These are phyloP conservation scores for Elsinoe batatas DNA, from an alignment of 2,329 filamentous ascomycete genomes.

Conservation along the genomic window DNA sequence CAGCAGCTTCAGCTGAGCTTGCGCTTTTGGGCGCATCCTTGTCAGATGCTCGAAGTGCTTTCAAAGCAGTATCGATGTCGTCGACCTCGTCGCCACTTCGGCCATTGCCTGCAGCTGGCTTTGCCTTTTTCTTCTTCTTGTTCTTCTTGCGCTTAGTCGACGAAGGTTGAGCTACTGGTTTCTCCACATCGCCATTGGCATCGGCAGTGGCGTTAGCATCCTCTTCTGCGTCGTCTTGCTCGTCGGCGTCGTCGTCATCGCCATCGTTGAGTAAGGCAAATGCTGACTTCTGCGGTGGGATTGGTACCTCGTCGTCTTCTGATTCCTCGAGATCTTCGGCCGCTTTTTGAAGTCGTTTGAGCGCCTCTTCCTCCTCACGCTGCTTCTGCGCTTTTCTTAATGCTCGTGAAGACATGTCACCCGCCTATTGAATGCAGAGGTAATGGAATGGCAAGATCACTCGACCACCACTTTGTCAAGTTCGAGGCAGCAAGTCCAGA, in stretches of 20 bases:
- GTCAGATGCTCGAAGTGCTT: slow-evolving; percentile 40
- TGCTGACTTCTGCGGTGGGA: slow-evolving; percentile 21
- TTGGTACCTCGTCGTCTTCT: slow-evolving; percentile 26
- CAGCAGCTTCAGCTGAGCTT: slow-evolving; percentile 23
- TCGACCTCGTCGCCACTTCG: slow-evolving; percentile 36
- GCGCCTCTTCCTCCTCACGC: slow-evolving; percentile 27
- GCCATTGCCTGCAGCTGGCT: slow-evolving; percentile 36
- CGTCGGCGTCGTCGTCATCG: slow-evolving; percentile 31
- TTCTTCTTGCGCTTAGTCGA: slow-evolving; percentile 29
- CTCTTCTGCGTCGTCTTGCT: slow-evolving; percentile 25
- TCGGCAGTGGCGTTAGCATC: slow-evolving; percentile 25
- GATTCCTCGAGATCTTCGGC: slow-evolving; percentile 30
- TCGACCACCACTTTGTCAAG: background rate
- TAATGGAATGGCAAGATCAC: background rate
- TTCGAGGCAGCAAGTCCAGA: background rate
- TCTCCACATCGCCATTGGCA: slow-evolving; percentile 12
- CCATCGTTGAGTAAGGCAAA: slow-evolving; percentile 38
- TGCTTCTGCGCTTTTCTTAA: slow-evolving; percentile 50
- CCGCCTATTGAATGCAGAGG: background rate
- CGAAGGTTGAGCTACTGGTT: slow-evolving; percentile 16
- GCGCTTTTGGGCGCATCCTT: slow-evolving; percentile 18
- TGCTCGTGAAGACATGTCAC: slow-evolving; percentile 54
- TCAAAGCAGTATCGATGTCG: slow-evolving; percentile 57
- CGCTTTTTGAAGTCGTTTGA: slow-evolving; percentile 22
- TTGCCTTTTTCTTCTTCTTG: slow-evolving; percentile 52